Evolutionary conservation across 768 basidiomycete genomes (phyloP).

Genomic region (Phallus indusiatus): DNA sequence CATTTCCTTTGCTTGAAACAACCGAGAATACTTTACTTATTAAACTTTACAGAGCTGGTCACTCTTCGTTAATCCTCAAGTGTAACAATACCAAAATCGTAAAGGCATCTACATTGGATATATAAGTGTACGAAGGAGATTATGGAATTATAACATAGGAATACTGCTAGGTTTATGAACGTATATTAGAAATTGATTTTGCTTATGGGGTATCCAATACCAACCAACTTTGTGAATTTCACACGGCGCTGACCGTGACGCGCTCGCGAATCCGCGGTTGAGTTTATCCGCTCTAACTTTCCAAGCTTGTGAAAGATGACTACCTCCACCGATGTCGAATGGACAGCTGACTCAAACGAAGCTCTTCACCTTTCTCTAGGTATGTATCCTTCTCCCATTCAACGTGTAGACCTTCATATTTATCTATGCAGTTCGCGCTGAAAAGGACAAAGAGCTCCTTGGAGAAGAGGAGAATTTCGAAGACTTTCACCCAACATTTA

Average conservation of each 20-base stretch:
- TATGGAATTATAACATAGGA: not conserved
- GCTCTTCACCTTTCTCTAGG: constrained; percentile 69
- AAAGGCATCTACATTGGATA: not conserved
- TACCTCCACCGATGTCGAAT: constrained; percentile 21
- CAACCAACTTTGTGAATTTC: too few species aligned
- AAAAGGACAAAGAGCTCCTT: constrained; percentile 50
- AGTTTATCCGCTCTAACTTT: not conserved
- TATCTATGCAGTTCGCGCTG: constrained; percentile 49
- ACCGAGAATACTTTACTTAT: not conserved
- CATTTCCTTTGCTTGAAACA: not conserved
- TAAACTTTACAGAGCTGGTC: constrained; percentile 2
- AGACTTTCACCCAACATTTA: constrained; percentile 80
- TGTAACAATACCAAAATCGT: too few species aligned
- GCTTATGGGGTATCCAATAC: too few species aligned
- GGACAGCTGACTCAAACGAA: constrained; percentile 75
- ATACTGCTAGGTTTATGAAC: too few species aligned
- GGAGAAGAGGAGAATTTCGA: constrained; percentile 40
- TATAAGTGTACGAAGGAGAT: not conserved
- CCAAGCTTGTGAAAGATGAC: not conserved
- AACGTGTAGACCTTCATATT: not conserved
- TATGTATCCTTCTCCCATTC: constrained; percentile 23
- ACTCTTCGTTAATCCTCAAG: constrained; percentile 1
- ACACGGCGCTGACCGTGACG: not conserved
- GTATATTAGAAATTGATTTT: too few species aligned
- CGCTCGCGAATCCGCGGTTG: not conserved